Evolutionary conservation across 768 basidiomycete species (phyloP), one percentile per base, ranked within the genome.

Genomic region (Amanita muscaria): DNA sequence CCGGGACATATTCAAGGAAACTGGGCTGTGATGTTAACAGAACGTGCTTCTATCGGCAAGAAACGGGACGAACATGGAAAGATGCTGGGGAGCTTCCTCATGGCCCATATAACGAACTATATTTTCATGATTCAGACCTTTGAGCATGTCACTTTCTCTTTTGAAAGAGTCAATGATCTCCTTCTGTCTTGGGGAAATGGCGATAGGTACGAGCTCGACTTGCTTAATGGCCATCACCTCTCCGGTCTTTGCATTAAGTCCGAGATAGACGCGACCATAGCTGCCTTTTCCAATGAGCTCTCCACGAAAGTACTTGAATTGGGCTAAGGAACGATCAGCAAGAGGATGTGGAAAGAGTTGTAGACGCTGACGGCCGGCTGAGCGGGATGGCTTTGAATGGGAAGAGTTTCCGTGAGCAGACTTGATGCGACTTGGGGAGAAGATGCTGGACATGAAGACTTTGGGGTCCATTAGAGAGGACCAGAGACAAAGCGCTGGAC

Each of bases 151-250:
- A 52, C 84, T 86, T 67, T 96, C 93, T 36, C 85, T 74, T 58
- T 85, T 83, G 51, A 96, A 67, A 9, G 89, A 87, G 49, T 87
- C 79, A 43, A 91, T 76, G 53, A 88, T 74, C 49, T 77, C 73
- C 41, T 70, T 61, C 51, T 88, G 79, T 30, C 23, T 81, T 72
- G 40, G 69, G 62, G 57, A 86, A 77, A 49, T 56, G 43, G 74
- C 70, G 12, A 83, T 85, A 29, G 73, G 72, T 1, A 87, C 88
- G 46, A 88, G 69, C 59, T 96, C 92, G 24, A 96, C 93, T 61
- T 94, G 92, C 64, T 97, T 97, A 49, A 97, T 92, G 3, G 93
- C 93, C 58, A 96, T 85, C 69, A 94, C 80, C 59, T 94, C 88
- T 25, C 89, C 90, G 1, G 85, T 90, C 2, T 80, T 88, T 29